Evolutionary conservation across 371 early-diverging fungal genomes (phyloP).

Genomic region (Mortierella sp.): DNA sequence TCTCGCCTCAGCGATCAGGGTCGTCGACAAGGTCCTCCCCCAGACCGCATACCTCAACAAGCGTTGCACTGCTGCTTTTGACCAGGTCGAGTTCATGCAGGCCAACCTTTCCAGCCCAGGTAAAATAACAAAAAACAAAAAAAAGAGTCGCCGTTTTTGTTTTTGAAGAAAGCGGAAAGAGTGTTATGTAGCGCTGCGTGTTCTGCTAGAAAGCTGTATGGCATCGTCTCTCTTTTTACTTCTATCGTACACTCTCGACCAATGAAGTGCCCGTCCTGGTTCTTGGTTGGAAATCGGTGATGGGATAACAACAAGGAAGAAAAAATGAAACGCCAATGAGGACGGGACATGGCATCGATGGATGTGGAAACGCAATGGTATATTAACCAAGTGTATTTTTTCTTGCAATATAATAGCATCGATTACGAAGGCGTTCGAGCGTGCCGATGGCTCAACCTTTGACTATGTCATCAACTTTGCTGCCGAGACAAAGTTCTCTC

Average conservation of each 20-base stretch:
- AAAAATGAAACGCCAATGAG: background rate
- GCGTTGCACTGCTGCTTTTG: slow-evolving; percentile 77
- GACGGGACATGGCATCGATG: background rate
- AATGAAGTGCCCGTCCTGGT: slow-evolving; percentile 5
- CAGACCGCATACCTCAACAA: slow-evolving; percentile 89
- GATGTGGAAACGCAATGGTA: background rate
- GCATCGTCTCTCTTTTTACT: too few species aligned
- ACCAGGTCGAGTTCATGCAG: slow-evolving; percentile 86
- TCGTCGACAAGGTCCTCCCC: slow-evolving; percentile 92
- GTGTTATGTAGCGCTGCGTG: too few species aligned
- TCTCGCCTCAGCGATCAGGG: slow-evolving; percentile 78
- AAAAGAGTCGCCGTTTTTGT: background rate
- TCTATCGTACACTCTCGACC: background rate
- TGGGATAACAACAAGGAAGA: background rate
- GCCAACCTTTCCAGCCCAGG: slow-evolving; percentile 86
- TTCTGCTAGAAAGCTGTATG: too few species aligned
- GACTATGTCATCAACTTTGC: slow-evolving; percentile 95
- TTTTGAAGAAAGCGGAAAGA: background rate
- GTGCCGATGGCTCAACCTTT: slow-evolving; percentile 75
- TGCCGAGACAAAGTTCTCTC: slow-evolving; percentile 93
- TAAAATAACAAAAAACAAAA: slow-evolving; percentile 44
- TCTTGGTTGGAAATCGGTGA: background rate
- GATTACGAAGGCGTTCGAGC: slow-evolving; percentile 78
- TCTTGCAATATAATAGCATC: slow-evolving; percentile 24
- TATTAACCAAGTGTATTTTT: background rate